These are phyloP conservation scores for Linum lewisii DNA, from an alignment of 345 rosid genomes.

Conservation along the genomic window DNA sequence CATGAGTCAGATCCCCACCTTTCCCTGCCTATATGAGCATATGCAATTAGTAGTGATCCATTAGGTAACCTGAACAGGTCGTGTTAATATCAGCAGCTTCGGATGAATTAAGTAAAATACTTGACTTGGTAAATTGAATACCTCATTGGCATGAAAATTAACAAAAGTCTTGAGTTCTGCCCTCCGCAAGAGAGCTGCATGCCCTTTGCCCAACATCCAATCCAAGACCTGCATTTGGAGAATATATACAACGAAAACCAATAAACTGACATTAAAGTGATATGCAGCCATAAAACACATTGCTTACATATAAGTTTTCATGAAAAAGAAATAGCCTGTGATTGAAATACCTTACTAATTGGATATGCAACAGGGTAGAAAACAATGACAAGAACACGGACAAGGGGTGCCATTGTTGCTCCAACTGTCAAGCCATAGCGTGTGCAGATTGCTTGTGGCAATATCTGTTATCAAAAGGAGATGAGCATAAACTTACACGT, in stretches of 20 bases:
- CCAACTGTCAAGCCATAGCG: constrained; percentile 92
- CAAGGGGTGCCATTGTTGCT: constrained; percentile 78
- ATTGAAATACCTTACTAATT: constrained; percentile 63
- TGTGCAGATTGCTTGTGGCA: constrained; percentile 87
- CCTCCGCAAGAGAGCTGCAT: constrained; percentile 73
- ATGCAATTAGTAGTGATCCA: constrained; percentile 7
- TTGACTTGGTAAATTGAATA: constrained; percentile 11
- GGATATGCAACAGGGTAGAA: constrained; percentile 90
- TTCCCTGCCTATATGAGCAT: constrained; percentile 65
- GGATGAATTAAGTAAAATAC: not conserved
- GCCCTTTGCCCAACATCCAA: constrained; percentile 98
- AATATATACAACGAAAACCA: not conserved
- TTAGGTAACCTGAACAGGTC: constrained; percentile 12
- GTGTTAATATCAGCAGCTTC: constrained; percentile 3
- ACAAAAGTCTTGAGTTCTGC: constrained; percentile 95
- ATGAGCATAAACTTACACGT: constrained; percentile 4
- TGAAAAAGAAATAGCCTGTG: not conserved
- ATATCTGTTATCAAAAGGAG: constrained; percentile 38
- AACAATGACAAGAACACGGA: constrained; percentile 53
- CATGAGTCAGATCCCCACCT: constrained; percentile 85
- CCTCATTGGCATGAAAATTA: constrained; percentile 88
- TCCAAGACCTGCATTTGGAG: constrained; percentile 53
- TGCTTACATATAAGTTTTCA: not conserved
- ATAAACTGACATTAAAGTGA: not conserved
- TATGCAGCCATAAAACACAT: constrained; percentile 8